Conservation (phyloP, 2,329 filamentous ascomycete species). For the Cercospora zeae-maydis region DNA sequence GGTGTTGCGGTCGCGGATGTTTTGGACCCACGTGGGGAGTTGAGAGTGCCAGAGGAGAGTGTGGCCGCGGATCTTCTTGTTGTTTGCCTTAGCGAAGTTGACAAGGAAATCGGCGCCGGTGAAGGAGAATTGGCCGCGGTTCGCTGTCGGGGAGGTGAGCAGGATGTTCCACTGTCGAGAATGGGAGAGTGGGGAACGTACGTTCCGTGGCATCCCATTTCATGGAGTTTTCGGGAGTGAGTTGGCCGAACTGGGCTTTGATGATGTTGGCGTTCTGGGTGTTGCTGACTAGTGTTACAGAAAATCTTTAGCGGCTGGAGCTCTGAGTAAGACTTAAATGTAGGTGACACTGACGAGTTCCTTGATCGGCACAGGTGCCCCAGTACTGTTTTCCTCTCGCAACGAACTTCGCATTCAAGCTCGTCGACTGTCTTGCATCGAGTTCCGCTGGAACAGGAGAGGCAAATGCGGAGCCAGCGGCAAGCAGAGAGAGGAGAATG, state of each 20-base stretch:
- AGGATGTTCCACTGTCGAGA: not conserved
- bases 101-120: conserved; percentile 57
- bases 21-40: conserved; percentile 55
- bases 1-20: conserved; percentile 50
- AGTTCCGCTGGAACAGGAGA: not conserved
- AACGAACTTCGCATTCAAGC: conserved; percentile 56
- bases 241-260: conserved; percentile 59
- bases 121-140: conserved; percentile 53
- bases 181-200: conserved; percentile 27
- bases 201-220: conserved; percentile 62
- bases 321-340: not conserved
- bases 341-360: conserved; percentile 32
- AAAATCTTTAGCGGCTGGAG: not conserved
- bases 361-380: conserved; percentile 57
- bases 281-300: conserved; percentile 36
- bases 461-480: not conserved
- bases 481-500: not conserved
- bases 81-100: conserved; percentile 55
- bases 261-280: conserved; percentile 56
- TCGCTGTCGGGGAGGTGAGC: not conserved
- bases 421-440: conserved; percentile 26
- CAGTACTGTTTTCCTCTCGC: conserved; percentile 62
- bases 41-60: conserved; percentile 62
- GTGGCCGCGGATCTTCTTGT: conserved; percentile 61
- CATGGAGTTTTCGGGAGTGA: conserved; percentile 65